phyloP scores from a whole-genome alignment of 495 filamentous ascomycete species.

The Xylaria sp. region DNA sequence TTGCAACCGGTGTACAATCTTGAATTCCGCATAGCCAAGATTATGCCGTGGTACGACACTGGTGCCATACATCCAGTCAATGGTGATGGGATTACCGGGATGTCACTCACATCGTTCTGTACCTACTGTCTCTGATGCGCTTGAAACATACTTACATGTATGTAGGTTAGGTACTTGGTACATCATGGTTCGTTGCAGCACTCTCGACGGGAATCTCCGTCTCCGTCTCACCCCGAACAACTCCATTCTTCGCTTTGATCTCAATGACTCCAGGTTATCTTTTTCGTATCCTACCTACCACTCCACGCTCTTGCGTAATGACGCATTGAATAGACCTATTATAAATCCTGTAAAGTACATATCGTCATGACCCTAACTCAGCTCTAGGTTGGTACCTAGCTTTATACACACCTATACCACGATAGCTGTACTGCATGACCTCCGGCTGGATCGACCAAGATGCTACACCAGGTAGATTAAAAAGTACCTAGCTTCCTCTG shows the following conservation, averaged over 20 bases:
- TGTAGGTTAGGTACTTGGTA: not conserved
- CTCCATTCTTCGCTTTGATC: not conserved
- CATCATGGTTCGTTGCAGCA: not conserved
- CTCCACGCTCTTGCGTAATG: not conserved
- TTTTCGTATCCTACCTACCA: not conserved
- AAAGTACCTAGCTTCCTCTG: not conserved
- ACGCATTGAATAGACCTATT: not conserved
- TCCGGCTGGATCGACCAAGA: not conserved
- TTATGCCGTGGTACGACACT: not conserved
- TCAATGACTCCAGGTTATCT: not conserved
- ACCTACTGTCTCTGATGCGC: no score
- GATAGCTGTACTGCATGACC: no score
- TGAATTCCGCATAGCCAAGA: not conserved
- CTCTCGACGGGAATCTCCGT: not conserved
- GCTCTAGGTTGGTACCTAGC: no score
- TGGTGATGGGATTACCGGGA: not conserved
- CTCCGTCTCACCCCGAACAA: not conserved
- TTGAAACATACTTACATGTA: no score
- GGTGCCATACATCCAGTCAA: not conserved
- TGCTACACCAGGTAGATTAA: not conserved
- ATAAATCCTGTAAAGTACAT: not conserved
- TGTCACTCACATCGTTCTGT: not conserved
- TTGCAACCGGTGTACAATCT: not conserved
- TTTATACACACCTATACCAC: no score
- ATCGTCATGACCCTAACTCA: not conserved